Percentiles rank a stretch among this genome's conserved stretches.
phyloP scores from a whole-genome alignment of 306 rosid species.

The Cucurbita maxima region DNA sequence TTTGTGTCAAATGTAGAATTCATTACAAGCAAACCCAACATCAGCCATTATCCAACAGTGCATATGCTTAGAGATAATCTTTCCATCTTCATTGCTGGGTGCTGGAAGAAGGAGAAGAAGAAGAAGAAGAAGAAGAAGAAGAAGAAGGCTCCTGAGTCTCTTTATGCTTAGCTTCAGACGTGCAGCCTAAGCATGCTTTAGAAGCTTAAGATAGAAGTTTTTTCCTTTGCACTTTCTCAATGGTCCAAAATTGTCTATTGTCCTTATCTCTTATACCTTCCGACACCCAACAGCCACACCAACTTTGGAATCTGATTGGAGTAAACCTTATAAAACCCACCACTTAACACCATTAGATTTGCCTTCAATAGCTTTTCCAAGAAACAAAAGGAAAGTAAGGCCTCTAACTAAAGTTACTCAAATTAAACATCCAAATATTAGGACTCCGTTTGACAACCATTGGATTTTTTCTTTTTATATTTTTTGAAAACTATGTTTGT shows the following conservation, averaged over 20 bases:
- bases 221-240: not conserved
- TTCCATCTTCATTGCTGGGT: not conserved
- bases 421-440: too few species aligned
- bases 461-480: too few species aligned
- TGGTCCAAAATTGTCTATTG: not conserved
- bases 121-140: too few species aligned
- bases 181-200: not conserved
- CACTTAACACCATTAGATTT: not conserved
- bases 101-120: too few species aligned
- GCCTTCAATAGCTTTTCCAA: not conserved
- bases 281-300: not conserved
- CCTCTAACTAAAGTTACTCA: not conserved
- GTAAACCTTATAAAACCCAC: not conserved
- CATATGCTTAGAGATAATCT: not conserved
- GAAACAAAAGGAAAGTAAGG: not conserved
- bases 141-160: too few species aligned
- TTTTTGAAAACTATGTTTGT: not conserved
- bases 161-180: not conserved
- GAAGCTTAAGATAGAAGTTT: constrained; percentile 1
- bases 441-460: too few species aligned
- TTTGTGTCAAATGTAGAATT: too few species aligned
- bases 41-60: too few species aligned
- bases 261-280: not conserved
- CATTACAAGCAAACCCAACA: too few species aligned
- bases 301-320: not conserved